Evolutionary conservation across 257 asterid genomes (phyloP).

Genomic region (Nicotiana undulata): DNA sequence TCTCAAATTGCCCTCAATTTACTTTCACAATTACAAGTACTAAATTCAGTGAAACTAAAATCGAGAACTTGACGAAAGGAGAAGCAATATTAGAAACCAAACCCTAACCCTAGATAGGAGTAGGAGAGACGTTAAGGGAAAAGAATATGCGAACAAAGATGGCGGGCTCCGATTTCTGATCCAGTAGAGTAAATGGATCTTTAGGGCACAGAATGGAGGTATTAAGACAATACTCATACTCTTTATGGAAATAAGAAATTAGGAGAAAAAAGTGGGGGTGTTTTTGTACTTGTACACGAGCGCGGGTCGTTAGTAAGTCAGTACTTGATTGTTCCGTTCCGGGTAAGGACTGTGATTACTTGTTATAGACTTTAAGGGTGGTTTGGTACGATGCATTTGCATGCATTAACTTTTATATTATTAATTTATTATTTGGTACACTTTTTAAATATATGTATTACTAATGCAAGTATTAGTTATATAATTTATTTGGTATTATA

Average conservation of each 20-base stretch:
- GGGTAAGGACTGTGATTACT: background rate
- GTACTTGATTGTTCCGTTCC: background rate
- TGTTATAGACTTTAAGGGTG: too few species aligned
- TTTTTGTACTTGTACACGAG: background rate
- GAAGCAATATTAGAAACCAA: background rate
- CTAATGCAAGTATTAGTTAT: too few species aligned
- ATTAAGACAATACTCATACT: background rate
- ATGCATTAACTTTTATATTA: too few species aligned
- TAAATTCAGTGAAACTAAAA: background rate
- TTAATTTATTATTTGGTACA: too few species aligned
- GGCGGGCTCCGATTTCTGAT: conserved; percentile 6
- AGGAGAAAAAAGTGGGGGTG: background rate
- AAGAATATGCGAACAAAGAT: conserved; percentile 6
- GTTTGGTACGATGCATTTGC: too few species aligned
- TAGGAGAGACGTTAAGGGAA: background rate
- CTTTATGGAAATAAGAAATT: background rate
- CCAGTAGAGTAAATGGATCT: background rate
- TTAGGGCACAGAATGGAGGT: background rate
- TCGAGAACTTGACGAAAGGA: background rate
- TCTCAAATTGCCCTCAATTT: background rate
- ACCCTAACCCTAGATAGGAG: background rate
- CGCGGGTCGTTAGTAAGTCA: background rate
- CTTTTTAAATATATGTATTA: too few species aligned
- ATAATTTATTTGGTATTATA: too few species aligned
- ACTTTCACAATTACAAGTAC: background rate